Evolutionary conservation across 768 basidiomycete genomes (phyloP), one percentile per base, ranked within the genome.

Genomic region (Daedaleopsis sinensis): DNA sequence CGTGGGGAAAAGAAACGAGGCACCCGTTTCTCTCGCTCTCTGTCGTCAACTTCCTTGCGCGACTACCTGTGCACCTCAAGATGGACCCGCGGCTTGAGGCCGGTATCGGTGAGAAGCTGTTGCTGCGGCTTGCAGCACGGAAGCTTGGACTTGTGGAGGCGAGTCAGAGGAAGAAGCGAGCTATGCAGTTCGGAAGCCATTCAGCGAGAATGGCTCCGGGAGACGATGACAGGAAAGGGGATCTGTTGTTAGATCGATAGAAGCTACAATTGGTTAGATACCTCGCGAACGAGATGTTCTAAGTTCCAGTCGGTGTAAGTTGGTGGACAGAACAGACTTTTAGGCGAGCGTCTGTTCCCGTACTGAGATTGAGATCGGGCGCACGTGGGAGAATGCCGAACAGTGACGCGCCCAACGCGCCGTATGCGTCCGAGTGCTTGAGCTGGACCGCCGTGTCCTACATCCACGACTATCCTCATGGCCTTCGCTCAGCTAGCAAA

Each of bases 141-240:
- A 84, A 84, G 65, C 68, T 94, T n/a, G 95, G 96, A 0, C 78
- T 98, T 46, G 73, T 82, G 2, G 84, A 87, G 64, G 92, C 93
- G 6, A 90, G 90, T 63, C 60, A 67, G 55, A 79, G 93, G 64
- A 94, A 90, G 72, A 99, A 99, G 77, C 74, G 91, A 60, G 97
- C 97, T 15, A 97, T 98, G 91, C 97, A 98, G 69, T 99, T 99
- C 76, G 96, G 96, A 18, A 91, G 85, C 68, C 86, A 88, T 74
- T 91, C 92, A 35, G 93, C 93, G 18, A 78, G 91, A 60, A 93
- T 94, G 92, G 86, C 88, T 60, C 72, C 70, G 18, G 87, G 85
- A 3, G 83, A 84, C 50, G 75, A 73, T 18, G 76, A 79, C 55
- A 74, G 66, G 59, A 80, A 82, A 39, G 90, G 89, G 1, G 84